phyloP scores from a whole-genome alignment of 345 rosid species.

The Hibiscus tridactylites region DNA sequence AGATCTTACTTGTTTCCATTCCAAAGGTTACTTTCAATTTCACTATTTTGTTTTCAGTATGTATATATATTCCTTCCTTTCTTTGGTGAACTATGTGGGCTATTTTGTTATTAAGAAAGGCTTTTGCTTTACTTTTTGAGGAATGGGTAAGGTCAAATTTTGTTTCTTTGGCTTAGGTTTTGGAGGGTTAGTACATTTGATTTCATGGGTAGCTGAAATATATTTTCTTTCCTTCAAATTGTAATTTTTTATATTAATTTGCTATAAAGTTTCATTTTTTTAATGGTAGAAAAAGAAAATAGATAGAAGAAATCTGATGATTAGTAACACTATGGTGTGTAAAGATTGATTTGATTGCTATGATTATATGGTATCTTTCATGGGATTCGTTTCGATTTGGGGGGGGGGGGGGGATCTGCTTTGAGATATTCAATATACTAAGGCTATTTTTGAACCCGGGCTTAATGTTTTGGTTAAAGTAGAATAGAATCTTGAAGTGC shows the following conservation, averaged over 20 bases:
- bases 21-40: background rate
- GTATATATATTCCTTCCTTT: background rate
- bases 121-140: background rate
- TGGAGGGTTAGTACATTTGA: background rate
- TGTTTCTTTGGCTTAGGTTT: background rate
- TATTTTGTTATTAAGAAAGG: background rate
- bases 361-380: background rate
- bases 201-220: background rate
- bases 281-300: background rate
- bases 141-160: background rate
- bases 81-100: background rate
- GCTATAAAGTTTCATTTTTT: background rate
- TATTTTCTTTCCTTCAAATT: background rate
- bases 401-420: too few relatives aligned
- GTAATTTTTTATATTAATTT: background rate
- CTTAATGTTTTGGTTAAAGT: background rate
- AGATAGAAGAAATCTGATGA: background rate
- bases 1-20: constrained; percentile 6
- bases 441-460: background rate
- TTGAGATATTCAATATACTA: too few relatives aligned
- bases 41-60: background rate
- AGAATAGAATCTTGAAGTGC: background rate
- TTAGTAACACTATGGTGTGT: background rate
- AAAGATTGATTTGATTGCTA: background rate
- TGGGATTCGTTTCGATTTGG: background rate